Evolutionary conservation across 1,284 basidiomycete genomes (phyloP), one percentile per base, ranked within the genome.

Genomic region (Coniferiporia sulphurascens): DNA sequence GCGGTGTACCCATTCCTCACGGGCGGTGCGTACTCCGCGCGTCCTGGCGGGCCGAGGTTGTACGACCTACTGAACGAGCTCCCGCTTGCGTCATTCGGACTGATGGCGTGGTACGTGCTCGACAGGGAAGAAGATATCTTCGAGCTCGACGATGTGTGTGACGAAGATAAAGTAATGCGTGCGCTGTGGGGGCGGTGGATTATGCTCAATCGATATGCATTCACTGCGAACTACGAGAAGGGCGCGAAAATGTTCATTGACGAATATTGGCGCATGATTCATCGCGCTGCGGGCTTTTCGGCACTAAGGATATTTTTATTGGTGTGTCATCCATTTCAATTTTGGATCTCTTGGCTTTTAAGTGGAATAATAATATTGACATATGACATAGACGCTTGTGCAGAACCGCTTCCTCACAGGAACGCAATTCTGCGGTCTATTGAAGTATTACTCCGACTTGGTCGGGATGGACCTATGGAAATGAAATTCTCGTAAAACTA

Each of bases 131-230:
- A 89, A 56, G 86, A 88, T 63, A 75, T 90, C 0, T 88, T 82
- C 61, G 85, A 88, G 61, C 71, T 79, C 46, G 83, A 86, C 62
- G 82, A 87, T 65, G 71, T 89, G 4, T 73, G 76, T 32, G 87
- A 89, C 62, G 86, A 89, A 61, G 81, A 86, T 62, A 91, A 90
- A 68, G 82, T 88, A 4, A 85, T 91, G 75, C 79, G 84, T 59
- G 86, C 87, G 1, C 71, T 91, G 7, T 90, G 88, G 89, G 80
- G 75, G 19, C 70, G 89, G 58, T 91, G 87, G 87, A 86, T 89
- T 1, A 71, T 84, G 54, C 69, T 85, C 38, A 79, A 88, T 65
- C 71, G 82, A 55, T 73, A 75, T 38, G 66, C 60, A 17, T 88
- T 88, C 64, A 74, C 86, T n/a, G 72, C 74, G 21, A 71, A 84